These are phyloP conservation scores for Dictyostelium intermedium DNA, from an alignment of 78 protist genomes.

Conservation along the genomic window DNA sequence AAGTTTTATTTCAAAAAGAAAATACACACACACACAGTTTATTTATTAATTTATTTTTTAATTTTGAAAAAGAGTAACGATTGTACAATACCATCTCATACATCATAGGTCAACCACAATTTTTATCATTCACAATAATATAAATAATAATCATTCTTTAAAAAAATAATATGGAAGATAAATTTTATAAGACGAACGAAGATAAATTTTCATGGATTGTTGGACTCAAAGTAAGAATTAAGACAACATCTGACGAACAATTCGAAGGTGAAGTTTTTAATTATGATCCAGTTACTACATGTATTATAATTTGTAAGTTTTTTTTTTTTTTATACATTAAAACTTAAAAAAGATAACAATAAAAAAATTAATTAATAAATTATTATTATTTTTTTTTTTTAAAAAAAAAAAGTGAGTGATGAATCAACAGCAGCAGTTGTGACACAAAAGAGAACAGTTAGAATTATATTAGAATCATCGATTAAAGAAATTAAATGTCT, in stretches of 20 bases:
- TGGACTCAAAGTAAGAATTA: constrained; percentile 53
- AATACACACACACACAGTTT: too few species aligned
- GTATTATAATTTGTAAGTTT: constrained; percentile 55
- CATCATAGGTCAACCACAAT: too few species aligned
- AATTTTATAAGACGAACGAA: background rate
- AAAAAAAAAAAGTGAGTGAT: constrained; percentile 66
- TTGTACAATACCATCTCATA: too few species aligned
- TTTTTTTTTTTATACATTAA: background rate
- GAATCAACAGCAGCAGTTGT: constrained; percentile 26
- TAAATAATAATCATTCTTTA: too few species aligned
- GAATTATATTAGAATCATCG: constrained; percentile 51
- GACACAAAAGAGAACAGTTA: constrained; percentile 36
- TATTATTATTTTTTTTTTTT: too few species aligned
- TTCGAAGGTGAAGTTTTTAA: constrained; percentile 68
- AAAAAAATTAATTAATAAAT: background rate
- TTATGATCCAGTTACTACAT: constrained; percentile 56
- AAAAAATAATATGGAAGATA: background rate
- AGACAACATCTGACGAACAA: constrained; percentile 33
- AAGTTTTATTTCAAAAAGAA: too few species aligned
- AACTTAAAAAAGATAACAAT: background rate
- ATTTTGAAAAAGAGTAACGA: too few species aligned
- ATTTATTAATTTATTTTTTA: too few species aligned
- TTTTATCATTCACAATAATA: too few species aligned
- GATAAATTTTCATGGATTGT: constrained; percentile 62
- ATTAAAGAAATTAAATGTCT: constrained; percentile 38